phyloP scores from a whole-genome alignment of 2,329 filamentous ascomycete genomes.

The Onygenales sp. region DNA sequence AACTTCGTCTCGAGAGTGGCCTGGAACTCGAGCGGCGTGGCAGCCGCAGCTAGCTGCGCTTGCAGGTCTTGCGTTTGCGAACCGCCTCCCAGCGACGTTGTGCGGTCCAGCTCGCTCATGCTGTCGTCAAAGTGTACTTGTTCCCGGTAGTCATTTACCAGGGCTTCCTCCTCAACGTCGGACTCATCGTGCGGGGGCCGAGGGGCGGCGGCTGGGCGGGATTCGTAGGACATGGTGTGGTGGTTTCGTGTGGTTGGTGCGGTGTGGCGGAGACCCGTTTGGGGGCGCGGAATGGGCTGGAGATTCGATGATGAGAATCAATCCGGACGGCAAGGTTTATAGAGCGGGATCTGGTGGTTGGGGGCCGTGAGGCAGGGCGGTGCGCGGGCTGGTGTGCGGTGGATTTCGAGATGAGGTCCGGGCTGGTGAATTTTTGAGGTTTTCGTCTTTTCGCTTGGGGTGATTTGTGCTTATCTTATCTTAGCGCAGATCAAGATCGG shows the following conservation, averaged over 20 bases:
- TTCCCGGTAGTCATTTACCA: conserved; percentile 92
- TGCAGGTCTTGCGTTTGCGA: conserved; percentile 86
- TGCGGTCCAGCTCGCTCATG: conserved; percentile 70
- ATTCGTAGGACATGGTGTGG: conserved; percentile 34
- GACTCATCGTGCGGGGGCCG: conserved; percentile 61
- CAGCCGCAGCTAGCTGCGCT: conserved; percentile 79
- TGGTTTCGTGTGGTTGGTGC: conserved; percentile 10
- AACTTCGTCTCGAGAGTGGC: conserved; percentile 95
- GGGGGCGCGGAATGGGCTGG: neutral
- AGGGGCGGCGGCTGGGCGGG: conserved; percentile 31
- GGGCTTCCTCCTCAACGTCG: conserved; percentile 90
- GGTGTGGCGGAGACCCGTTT: conserved; percentile 11
- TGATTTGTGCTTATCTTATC: conserved; percentile 39
- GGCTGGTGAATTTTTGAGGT: conserved; percentile 34
- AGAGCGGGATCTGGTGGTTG: neutral
- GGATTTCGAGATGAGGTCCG: conserved; percentile 5
- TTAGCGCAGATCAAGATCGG: conserved; percentile 10
- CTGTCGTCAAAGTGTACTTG: conserved; percentile 90
- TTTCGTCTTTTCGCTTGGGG: conserved; percentile 28
- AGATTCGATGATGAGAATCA: no score
- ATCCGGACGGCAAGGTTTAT: no score
- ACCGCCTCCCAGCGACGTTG: conserved; percentile 57
- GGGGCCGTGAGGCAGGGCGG: neutral
- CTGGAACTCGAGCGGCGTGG: conserved; percentile 91
- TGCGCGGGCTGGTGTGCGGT: conserved; percentile 10